These are phyloP conservation scores for Aspergillus asperescens DNA, from an alignment of 495 filamentous ascomycete species.

Conservation along the genomic window DNA sequence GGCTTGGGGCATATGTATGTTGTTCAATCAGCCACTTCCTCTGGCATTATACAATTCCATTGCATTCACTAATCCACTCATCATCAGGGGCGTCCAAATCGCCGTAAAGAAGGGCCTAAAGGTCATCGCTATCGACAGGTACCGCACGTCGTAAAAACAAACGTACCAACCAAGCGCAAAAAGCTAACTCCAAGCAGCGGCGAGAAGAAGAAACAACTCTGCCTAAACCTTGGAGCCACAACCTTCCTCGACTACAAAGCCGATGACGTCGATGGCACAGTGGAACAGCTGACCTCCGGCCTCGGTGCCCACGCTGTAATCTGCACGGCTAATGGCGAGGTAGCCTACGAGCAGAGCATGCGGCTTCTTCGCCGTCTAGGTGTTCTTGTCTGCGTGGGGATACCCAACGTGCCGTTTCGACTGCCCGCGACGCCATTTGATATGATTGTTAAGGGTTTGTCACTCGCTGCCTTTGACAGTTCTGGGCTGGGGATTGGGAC, in stretches of 20 bases:
- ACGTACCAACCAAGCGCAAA: not conserved
- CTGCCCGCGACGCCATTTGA: constrained; percentile 40
- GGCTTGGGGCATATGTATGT: constrained; percentile 42
- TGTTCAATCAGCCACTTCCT: not conserved
- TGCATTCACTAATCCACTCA: not conserved
- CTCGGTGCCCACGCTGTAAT: constrained; percentile 44
- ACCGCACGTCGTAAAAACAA: not conserved
- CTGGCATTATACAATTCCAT: not conserved
- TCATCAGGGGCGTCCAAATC: constrained; percentile 39
- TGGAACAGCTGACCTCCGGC: constrained; percentile 30
- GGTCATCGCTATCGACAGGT: constrained; percentile 44
- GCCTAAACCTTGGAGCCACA: constrained; percentile 34
- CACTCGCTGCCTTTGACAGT: not conserved
- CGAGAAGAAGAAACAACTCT: constrained; percentile 37
- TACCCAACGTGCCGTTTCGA: constrained; percentile 34
- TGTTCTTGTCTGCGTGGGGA: constrained; percentile 42
- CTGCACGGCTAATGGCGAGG: constrained; percentile 37
- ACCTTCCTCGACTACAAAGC: constrained; percentile 38
- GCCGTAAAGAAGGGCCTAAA: constrained; percentile 36
- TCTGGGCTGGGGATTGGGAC: not conserved
- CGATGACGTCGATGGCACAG: constrained; percentile 32
- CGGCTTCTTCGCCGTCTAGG: constrained; percentile 36
- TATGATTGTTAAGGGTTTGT: constrained; percentile 38
- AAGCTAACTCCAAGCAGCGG: constrained; percentile 22
- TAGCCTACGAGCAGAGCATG: constrained; percentile 39